Base-by-base conservation (phyloP, 2,329 filamentous ascomycete species). In the Cadophora sp. region DNA sequence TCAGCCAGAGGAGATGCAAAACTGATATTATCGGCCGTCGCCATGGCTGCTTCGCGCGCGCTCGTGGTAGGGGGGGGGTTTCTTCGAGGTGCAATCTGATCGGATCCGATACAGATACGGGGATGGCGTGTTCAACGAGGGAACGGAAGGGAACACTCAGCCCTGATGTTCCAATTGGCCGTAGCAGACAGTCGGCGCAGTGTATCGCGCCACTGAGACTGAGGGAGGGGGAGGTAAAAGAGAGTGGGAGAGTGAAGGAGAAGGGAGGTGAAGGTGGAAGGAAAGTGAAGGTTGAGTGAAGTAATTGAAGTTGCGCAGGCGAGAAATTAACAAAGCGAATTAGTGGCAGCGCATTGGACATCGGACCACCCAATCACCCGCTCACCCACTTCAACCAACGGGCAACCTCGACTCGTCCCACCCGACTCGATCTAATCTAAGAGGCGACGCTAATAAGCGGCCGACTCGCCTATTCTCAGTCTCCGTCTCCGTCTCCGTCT, bases 1-100 rank as follows among this genome's bases (percentile, higher is more conserved):
- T 77, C 72, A 58, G 76, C 75, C 50, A 76, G 56, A 14, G 76
- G 75, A 59, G 75, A 77, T 13, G 75, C 70, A 62, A 76, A 77
- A 65, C 73, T 77, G 56, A 61, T 63, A 55, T 77, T 77, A 33
- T 71, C 71, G 56, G 66, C 67, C 13, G 70, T 51, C 16, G 59
- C 59, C 59, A 58, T 58, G 33, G 55, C 55, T 58, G 33, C 36
- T 11, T 24, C 36, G n/a, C 9, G 9, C n/a, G n/a, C 9, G 9
- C n/a, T 48, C 36, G 36, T 39, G 36, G 36, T 13, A 39, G 11
- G 36, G 36, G 36, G 36, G 11, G 11, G 8, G n/a, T n/a, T n/a
- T 30, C 36, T 39, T 39, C 36, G 36, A 39, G 36, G 36, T 39
- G 36, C 36, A 39, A 13, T 39, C 36, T 8, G 11, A 39, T 39